A percentile compares a stretch with the other conserved stretches of the same genome.
phyloP scores from a whole-genome alignment of 1,139 yeast genomes.

The Blastobotrys illinoisensis region DNA sequence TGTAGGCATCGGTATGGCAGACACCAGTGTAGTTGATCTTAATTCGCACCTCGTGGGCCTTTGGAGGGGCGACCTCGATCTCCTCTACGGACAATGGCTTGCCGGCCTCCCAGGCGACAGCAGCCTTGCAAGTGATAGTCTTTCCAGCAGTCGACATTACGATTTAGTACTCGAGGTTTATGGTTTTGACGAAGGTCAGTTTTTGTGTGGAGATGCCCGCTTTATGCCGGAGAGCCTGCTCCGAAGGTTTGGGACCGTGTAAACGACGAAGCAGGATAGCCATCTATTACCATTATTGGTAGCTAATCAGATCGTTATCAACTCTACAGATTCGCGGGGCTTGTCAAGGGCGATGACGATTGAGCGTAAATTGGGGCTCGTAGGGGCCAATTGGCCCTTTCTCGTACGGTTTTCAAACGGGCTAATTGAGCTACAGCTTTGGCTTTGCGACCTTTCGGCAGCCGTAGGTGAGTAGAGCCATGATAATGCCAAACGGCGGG shows the following conservation, averaged over 20 bases:
- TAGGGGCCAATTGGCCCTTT: too few species aligned
- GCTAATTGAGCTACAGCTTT: not conserved
- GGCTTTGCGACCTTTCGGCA: not conserved
- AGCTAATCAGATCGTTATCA: too few species aligned
- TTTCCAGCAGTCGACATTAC: conserved; percentile 40
- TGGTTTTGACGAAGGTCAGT: too few species aligned
- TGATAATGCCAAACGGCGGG: conserved; percentile 57
- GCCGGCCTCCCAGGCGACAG: conserved; percentile 93
- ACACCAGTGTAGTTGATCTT: conserved; percentile 86
- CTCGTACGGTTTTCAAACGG: too few species aligned
- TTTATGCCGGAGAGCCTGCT: too few species aligned
- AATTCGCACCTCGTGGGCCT: conserved; percentile 95
- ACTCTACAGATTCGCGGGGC: too few species aligned
- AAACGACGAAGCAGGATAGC: too few species aligned
- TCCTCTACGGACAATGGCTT: conserved; percentile 81
- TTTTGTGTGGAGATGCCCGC: not conserved
- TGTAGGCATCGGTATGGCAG: conserved; percentile 97
- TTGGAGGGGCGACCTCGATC: conserved; percentile 86
- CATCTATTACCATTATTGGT: too few species aligned
- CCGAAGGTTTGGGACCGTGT: too few species aligned
- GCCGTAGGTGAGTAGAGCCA: conserved; percentile 39
- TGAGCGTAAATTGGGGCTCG: too few species aligned
- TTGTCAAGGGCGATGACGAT: too few species aligned
- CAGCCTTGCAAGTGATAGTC: conserved; percentile 88
- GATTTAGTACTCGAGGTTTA: not conserved